These are phyloP conservation scores for Corchorus capsularis DNA, from an alignment of 345 rosid genomes.

Conservation along the genomic window DNA sequence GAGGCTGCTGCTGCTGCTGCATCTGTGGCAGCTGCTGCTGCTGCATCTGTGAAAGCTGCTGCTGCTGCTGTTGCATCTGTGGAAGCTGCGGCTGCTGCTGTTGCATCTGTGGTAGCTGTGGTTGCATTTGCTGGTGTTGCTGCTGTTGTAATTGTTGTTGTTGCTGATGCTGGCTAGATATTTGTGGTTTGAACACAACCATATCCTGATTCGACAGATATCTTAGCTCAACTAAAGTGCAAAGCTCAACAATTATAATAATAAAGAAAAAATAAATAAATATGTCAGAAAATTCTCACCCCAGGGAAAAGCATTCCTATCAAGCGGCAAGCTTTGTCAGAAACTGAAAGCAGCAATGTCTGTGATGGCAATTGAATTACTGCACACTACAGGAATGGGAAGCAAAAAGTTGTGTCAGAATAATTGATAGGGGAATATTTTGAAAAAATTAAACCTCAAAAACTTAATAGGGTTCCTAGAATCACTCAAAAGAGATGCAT, in stretches of 20 bases:
- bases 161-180: slow-evolving; percentile 70
- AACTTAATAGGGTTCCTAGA: not conserved
- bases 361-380: slow-evolving; percentile 95
- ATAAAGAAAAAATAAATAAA: not conserved
- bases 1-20: slow-evolving; percentile 40
- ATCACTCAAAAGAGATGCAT: slow-evolving; percentile 8
- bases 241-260: not conserved
- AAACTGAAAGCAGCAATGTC: slow-evolving; percentile 88
- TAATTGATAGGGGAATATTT: slow-evolving; percentile 11
- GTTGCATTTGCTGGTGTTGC: slow-evolving; percentile 39
- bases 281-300: slow-evolving; percentile 50
- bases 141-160: slow-evolving; percentile 41
- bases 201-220: slow-evolving; percentile 58
- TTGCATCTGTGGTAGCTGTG: slow-evolving; percentile 36
- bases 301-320: slow-evolving; percentile 99
- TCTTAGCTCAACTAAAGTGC: slow-evolving; percentile 4
- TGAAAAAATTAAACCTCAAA: slow-evolving; percentile 12
- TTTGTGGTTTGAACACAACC: slow-evolving; percentile 95
- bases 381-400: slow-evolving; percentile 64
- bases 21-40: slow-evolving; percentile 44
- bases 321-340: slow-evolving; percentile 92
- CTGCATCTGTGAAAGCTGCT: slow-evolving; percentile 39
- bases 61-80: slow-evolving; percentile 41
- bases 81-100: slow-evolving; percentile 38
- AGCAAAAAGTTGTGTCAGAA: slow-evolving; percentile 25